These are phyloP conservation scores for Pythium dissimile DNA, from an alignment of 352 stramenopile genomes.

Conservation along the genomic window DNA sequence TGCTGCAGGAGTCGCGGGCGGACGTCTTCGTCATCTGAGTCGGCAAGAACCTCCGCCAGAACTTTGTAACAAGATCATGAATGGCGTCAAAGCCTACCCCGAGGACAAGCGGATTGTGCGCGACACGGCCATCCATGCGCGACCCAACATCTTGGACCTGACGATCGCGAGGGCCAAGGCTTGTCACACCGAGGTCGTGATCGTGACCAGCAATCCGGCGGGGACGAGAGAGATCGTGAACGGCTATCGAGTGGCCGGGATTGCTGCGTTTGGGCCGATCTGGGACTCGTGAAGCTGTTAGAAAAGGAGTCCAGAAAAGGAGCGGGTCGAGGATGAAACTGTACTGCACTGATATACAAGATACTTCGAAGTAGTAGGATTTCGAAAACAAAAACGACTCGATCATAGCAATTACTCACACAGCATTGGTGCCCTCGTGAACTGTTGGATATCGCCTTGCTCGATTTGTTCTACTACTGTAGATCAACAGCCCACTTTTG, in stretches of 20 bases:
- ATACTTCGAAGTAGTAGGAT: no score
- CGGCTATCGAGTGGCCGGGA: background rate
- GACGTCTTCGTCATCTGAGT: conserved; percentile 13
- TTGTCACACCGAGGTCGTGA: conserved; percentile 1
- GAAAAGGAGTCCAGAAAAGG: no score
- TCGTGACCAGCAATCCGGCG: conserved; percentile 6
- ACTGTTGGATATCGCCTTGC: no score
- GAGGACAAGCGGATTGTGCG: conserved; percentile 5
- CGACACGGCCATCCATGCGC: conserved; percentile 6
- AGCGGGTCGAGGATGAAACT: no score
- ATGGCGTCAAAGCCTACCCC: background rate
- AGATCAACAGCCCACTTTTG: no score
- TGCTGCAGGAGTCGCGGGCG: conserved; percentile 1
- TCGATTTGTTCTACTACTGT: no score
- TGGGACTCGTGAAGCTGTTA: conserved; percentile 2
- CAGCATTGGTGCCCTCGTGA: no score
- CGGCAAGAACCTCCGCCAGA: conserved; percentile 11
- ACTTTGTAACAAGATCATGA: conserved; percentile 8
- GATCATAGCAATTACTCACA: no score
- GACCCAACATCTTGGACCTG: conserved; percentile 8
- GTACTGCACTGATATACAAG: no score
- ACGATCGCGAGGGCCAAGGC: conserved; percentile 1
- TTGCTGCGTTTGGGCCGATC: conserved; percentile 6
- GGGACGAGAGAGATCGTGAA: conserved; percentile 8
- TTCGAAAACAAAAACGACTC: no score